These are phyloP conservation scores for Exsudoporus frostii DNA, from an alignment of 768 basidiomycete species.

Conservation along the genomic window DNA sequence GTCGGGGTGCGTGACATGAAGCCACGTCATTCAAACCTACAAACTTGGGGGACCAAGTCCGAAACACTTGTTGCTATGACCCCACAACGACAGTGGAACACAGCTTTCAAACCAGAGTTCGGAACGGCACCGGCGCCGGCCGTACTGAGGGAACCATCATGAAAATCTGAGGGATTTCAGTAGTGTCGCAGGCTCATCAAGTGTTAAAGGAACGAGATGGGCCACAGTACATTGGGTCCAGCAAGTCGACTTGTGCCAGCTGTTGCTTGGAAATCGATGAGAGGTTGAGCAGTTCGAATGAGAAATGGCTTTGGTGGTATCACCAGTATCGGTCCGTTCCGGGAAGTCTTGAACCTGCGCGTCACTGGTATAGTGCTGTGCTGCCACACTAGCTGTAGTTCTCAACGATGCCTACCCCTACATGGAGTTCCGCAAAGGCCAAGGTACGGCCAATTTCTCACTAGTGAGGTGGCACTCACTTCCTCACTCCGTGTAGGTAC, in stretches of 20 bases:
- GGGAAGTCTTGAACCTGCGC: not conserved
- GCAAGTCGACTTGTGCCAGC: not conserved
- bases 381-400: not conserved
- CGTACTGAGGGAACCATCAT: not conserved
- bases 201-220: not conserved
- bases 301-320: not conserved
- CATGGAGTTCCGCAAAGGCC: constrained; percentile 63
- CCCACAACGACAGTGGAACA: not conserved
- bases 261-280: not conserved
- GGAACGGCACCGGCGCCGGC: not conserved
- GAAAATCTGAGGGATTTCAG: not conserved
- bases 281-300: not conserved
- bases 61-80: not conserved
- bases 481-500: constrained; percentile 34
- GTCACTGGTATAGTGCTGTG: constrained; percentile 1
- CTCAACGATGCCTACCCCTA: constrained; percentile 26
- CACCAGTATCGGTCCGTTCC: constrained; percentile 13
- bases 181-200: not conserved
- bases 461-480: constrained; percentile 5
- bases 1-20: not conserved
- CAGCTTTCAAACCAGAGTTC: not conserved
- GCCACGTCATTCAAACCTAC: not conserved
- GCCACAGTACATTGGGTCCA: not conserved
- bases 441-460: constrained; percentile 37
- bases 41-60: not conserved